phyloP scores from a whole-genome alignment of 352 stramenopile genomes.

The Nothophytophthora sp. region DNA sequence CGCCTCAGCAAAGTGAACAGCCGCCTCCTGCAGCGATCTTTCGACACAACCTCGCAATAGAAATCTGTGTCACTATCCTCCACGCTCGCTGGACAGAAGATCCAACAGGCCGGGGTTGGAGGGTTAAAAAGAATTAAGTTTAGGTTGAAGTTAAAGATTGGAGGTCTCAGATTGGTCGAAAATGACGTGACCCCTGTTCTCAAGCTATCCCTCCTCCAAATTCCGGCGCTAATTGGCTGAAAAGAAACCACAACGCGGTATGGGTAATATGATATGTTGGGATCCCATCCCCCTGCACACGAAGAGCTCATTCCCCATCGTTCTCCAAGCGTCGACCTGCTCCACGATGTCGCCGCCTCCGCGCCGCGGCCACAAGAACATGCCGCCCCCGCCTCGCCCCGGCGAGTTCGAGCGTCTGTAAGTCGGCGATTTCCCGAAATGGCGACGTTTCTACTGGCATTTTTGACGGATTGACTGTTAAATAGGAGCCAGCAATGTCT shows the following conservation, averaged over 20 bases:
- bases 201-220: too few relatives aligned
- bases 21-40: too few relatives aligned
- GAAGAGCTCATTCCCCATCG: constrained; percentile 13
- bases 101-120: too few relatives aligned
- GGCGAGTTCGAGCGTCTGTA: constrained; percentile 23
- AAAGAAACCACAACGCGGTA: too few relatives aligned
- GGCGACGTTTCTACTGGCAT: constrained; percentile 5
- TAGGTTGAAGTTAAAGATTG: too few relatives aligned
- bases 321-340: neutral
- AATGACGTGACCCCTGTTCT: neutral
- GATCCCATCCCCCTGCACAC: too few relatives aligned
- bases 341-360: constrained; percentile 6
- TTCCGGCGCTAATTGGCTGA: neutral
- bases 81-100: too few relatives aligned
- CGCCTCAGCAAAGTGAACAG: too few relatives aligned
- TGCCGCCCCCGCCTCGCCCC: constrained; percentile 19
- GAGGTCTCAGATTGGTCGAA: too few relatives aligned
- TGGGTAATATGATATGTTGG: neutral
- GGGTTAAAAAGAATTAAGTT: too few relatives aligned
- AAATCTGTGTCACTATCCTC: too few relatives aligned
- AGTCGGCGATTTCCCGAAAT: neutral
- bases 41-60: too few relatives aligned
- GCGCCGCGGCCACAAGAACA: constrained; percentile 13
- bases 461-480: constrained; percentile 22
- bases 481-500: constrained; percentile 28